Percentiles rank a stretch among this genome's conserved stretches.
Evolutionary conservation across 2,329 filamentous ascomycete genomes (phyloP).

Genomic region (Phyllosticta citriasiana): DNA sequence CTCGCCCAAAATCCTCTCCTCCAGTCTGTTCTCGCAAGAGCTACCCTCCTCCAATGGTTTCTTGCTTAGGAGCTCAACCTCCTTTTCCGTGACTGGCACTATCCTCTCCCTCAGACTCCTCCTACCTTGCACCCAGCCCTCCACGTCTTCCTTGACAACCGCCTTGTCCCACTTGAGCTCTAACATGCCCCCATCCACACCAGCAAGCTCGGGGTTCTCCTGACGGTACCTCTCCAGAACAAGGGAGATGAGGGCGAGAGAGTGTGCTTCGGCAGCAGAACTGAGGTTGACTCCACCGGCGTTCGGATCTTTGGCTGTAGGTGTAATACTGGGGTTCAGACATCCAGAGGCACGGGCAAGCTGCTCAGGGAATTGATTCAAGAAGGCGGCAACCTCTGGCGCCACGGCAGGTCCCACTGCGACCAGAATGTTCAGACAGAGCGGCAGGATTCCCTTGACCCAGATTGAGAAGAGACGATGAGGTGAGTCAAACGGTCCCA

Average conservation of each 20-base stretch:
- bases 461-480: constrained; percentile 79
- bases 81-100: constrained; percentile 61
- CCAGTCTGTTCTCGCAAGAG: constrained; percentile 52
- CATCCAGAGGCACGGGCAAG: constrained; percentile 61
- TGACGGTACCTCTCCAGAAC: constrained; percentile 59
- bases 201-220: constrained; percentile 45
- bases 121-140: constrained; percentile 65
- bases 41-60: constrained; percentile 24
- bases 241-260: constrained; percentile 62
- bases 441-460: constrained; percentile 75
- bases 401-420: constrained; percentile 74
- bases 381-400: constrained; percentile 72
- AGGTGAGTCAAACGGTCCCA: constrained; percentile 70
- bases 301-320: constrained; percentile 32
- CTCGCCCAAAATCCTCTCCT: constrained; percentile 58
- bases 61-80: constrained; percentile 50
- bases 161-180: constrained; percentile 65
- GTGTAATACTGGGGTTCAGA: constrained; percentile 50
- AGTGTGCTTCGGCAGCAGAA: constrained; percentile 68
- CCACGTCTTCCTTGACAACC: constrained; percentile 68
- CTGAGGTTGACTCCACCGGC: constrained; percentile 59
- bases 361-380: constrained; percentile 80
- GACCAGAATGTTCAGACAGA: constrained; percentile 79
- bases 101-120: constrained; percentile 62
- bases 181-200: constrained; percentile 52